A percentile compares a stretch with the other conserved stretches of the same genome.
phyloP scores from a whole-genome alignment of 495 filamentous ascomycete genomes.

The Penicillium verhagenii region DNA sequence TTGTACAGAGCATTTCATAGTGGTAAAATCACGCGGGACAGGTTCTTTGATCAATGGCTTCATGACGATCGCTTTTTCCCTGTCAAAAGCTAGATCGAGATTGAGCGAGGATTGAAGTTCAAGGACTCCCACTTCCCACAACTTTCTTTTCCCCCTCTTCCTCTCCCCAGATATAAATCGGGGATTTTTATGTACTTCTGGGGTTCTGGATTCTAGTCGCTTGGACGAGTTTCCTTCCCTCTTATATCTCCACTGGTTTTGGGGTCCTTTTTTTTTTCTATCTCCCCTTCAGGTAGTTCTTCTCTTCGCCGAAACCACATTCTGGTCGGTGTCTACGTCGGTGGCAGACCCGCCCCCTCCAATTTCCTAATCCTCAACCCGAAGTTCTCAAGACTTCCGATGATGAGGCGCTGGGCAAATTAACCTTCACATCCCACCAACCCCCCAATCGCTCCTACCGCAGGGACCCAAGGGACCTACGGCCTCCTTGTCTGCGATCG shows the following conservation, averaged over 20 bases:
- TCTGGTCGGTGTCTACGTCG: conserved; percentile 4
- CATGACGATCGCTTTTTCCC: conserved; percentile 5
- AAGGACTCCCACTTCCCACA: neutral
- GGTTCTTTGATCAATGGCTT: neutral
- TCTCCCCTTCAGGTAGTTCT: neutral
- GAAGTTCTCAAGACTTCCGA: conserved; percentile 12
- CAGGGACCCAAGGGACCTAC: conserved; percentile 11
- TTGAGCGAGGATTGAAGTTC: neutral
- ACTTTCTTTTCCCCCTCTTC: neutral
- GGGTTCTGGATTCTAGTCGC: neutral
- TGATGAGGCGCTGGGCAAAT: conserved; percentile 28
- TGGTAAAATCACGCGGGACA: neutral
- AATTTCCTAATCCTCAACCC: neutral
- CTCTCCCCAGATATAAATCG: neutral
- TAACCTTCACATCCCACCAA: conserved; percentile 25
- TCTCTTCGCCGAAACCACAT: neutral
- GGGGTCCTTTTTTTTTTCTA: neutral
- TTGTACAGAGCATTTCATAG: neutral
- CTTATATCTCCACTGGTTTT: neutral
- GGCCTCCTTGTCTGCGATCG: conserved; percentile 23
- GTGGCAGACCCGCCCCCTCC: conserved; percentile 8
- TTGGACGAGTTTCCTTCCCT: neutral
- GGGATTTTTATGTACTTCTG: neutral
- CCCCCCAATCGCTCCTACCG: conserved; percentile 23
- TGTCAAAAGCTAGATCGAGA: neutral